Evolutionary conservation across 2,329 filamentous ascomycete species (phyloP), one percentile per base, ranked within the genome.

Genomic region (Albophoma yamanashiensis): DNA sequence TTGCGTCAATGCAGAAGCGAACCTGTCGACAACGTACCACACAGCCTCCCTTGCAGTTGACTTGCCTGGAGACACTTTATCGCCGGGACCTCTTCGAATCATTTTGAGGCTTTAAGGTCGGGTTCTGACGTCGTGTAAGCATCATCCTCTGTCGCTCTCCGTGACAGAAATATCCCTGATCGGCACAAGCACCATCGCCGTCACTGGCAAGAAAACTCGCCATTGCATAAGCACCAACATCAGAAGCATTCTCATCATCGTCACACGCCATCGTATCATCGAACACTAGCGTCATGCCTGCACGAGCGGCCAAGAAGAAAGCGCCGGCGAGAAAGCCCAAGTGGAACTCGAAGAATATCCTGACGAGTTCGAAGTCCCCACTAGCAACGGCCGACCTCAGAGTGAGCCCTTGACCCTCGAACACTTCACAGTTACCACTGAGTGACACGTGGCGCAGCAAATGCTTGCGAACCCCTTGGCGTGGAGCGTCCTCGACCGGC

Each of bases 251-350:
- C 50, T 36, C 50, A 34, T 12, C 50, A 0, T 22, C 17, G 17
- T 27, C 15, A 11, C 47, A 31, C 3, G 12, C 25, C 27, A 31
- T 50, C 47, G 31, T 15, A 31, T 20, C 47, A 27, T 22, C 22
- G 47, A 31, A 14, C 9, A 14, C 27, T 4, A 14, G 17, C 50
- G 34, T 5, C 31, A 53, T 53, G 50, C 50, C 50, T n/a, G 36
- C 50, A 67, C 84, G 50, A 11, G 11, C 5, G 15, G n/a, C 17
- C 12, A 40, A 91, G 73, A 91, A 89, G 72, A 89, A 89, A 2
- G 27, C 50, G 4, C 85, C 82, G 61, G 86, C 78, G 6, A 92
- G 77, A 11, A 89, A 89, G 66, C 89, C 85, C 34, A 92, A 92
- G 81, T 12, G 92, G 77, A 3, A 84, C 80, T 43, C 75, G 74